phyloP scores from a whole-genome alignment of 805 yeast genomes.

The Candida ficus region DNA sequence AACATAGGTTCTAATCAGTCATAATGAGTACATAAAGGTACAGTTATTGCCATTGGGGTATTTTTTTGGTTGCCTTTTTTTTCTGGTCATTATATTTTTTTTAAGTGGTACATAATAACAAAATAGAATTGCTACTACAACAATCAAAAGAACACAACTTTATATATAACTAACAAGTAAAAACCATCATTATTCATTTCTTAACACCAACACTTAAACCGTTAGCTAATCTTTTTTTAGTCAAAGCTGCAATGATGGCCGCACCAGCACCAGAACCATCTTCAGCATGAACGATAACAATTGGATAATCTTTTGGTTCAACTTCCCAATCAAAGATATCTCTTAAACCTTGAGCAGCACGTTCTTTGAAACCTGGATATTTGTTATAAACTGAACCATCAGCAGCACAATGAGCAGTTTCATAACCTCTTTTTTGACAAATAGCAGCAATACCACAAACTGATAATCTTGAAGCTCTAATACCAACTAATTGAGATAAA shows the following conservation, averaged over 20 bases:
- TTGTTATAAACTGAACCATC: constrained; percentile 95
- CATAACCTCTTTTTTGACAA: constrained; percentile 76
- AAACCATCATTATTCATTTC: too few relatives aligned
- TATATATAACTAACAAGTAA: too few relatives aligned
- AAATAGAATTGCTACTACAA: too few relatives aligned
- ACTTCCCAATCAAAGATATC: constrained; percentile 83
- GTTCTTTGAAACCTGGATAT: constrained; percentile 86
- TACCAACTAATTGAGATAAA: constrained; percentile 82
- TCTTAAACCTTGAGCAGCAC: constrained; percentile 83
- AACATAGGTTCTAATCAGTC: too few relatives aligned
- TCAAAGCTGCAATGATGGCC: constrained; percentile 93
- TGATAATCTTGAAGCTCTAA: constrained; percentile 87
- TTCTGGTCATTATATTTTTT: too few relatives aligned
- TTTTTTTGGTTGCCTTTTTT: too few relatives aligned
- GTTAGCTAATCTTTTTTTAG: constrained; percentile 68
- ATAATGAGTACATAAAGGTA: too few relatives aligned
- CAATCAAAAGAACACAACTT: too few relatives aligned
- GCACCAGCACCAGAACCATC: constrained; percentile 99
- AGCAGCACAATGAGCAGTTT: constrained; percentile 85
- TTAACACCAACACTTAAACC: constrained; percentile 61
- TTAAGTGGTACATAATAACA: too few relatives aligned
- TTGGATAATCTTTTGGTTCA: constrained; percentile 57
- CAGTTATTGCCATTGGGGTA: too few relatives aligned
- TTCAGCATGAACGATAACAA: constrained; percentile 85
- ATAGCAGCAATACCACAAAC: constrained; percentile 95